These are phyloP conservation scores for Thelonectria blattea DNA, from an alignment of 2,329 filamentous ascomycete genomes.

Conservation along the genomic window DNA sequence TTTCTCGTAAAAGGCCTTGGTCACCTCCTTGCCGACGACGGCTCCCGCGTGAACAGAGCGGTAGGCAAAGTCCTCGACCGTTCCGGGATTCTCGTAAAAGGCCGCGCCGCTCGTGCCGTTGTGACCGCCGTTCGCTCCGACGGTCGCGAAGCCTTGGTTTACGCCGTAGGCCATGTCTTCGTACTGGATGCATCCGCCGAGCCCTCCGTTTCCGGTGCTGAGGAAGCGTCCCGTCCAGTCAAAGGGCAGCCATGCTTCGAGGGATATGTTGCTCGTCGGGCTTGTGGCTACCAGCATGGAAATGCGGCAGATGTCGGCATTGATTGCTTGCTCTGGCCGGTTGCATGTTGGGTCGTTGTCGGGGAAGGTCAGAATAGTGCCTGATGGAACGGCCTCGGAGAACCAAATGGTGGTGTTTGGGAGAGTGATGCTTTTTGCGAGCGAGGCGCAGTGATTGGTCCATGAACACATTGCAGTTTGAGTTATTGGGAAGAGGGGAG, in stretches of 20 bases:
- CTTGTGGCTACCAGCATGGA: neutral
- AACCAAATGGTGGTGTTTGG: neutral
- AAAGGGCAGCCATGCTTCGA: constrained; percentile 53
- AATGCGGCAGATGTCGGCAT: constrained; percentile 1
- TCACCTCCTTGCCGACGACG: constrained; percentile 6
- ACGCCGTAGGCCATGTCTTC: constrained; percentile 51
- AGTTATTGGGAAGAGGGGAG: neutral
- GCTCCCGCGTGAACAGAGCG: constrained; percentile 29
- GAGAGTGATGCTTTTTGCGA: neutral
- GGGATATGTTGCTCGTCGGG: constrained; percentile 33
- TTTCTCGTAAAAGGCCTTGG: constrained; percentile 48
- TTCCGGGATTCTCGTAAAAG: constrained; percentile 45
- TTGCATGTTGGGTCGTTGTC: constrained; percentile 1
- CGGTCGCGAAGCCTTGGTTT: constrained; percentile 49
- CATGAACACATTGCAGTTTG: neutral
- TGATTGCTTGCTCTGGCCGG: neutral
- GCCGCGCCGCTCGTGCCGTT: constrained; percentile 45
- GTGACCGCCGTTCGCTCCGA: constrained; percentile 57
- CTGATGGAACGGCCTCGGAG: neutral
- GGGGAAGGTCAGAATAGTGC: constrained; percentile 1
- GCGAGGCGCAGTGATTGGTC: neutral
- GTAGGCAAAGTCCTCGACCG: constrained; percentile 45
- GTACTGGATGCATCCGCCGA: constrained; percentile 55
- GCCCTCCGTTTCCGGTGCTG: constrained; percentile 54
- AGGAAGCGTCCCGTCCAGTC: constrained; percentile 54